phyloP scores from a whole-genome alignment of 768 basidiomycete species.

The Podaxis carcinomalis region DNA sequence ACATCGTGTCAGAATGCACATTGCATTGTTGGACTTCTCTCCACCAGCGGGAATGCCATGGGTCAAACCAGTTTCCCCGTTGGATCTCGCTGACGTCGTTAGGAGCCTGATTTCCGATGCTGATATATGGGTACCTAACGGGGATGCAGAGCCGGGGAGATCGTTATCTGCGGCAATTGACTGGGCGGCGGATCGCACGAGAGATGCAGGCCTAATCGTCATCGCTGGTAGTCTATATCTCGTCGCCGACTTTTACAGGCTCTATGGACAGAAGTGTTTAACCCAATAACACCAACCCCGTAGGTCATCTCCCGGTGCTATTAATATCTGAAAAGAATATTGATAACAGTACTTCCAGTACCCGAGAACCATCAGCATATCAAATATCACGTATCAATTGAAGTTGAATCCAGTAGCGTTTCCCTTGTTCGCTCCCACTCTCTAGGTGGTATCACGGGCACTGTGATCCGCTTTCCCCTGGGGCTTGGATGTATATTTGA shows the following conservation, averaged over 20 bases:
- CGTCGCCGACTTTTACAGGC: constrained; percentile 86
- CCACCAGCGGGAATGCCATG: constrained; percentile 93
- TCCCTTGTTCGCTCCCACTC: no score
- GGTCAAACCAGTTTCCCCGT: constrained; percentile 63
- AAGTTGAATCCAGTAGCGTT: no score
- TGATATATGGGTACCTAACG: constrained; percentile 6
- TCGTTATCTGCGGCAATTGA: constrained; percentile 25
- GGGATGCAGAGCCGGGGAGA: constrained; percentile 17
- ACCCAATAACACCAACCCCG: not conserved
- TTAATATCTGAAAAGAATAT: not conserved
- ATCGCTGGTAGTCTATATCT: constrained; percentile 92
- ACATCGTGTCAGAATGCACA: constrained; percentile 28
- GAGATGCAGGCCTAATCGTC: constrained; percentile 48
- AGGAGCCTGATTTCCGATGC: constrained; percentile 30
- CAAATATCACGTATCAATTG: no score
- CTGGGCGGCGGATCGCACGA: constrained; percentile 36
- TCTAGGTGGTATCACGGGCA: no score
- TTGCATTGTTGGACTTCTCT: constrained; percentile 62
- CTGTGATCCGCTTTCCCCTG: no score
- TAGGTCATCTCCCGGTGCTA: not conserved
- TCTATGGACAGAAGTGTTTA: not conserved
- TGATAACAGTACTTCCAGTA: not conserved
- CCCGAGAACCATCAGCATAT: no score
- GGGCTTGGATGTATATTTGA: no score
- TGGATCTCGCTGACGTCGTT: constrained; percentile 45